Base-by-base conservation (phyloP, 2,329 filamentous ascomycete species). In the Cercospora canescens region DNA sequence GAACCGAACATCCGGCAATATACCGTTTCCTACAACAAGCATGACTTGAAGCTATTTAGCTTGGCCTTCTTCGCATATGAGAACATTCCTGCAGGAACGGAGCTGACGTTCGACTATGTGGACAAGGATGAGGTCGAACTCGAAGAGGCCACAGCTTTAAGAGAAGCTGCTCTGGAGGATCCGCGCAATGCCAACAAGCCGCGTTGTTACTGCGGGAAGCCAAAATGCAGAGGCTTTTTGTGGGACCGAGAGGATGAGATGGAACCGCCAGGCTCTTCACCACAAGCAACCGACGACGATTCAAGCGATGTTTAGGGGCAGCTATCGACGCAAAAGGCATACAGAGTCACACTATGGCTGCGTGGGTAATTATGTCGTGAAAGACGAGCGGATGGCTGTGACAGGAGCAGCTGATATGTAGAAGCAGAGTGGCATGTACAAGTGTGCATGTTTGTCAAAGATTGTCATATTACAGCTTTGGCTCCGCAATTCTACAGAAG, bases 101-200 rank as follows among this genome's bases (percentile, higher is more conserved):
- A 95, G 76, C 78, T 95, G 34, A 93, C 90, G 0, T 94, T 95
- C 75, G 91, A 94, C 73, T 95, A 95, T 72, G 83, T 91, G 6
- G 89, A 91, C 70, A 88, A 88, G 8, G 83, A 87, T 26, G 85
- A 86, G 45, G 73, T 74, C 9, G 75, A 76, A 35, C 71, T 74
- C n/a, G 76, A 77, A n/a, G 72, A 73, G 4, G 70, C 73, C 3
- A 60, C 72, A 37, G 24, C 39, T 14, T 56, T 56, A 21, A 74
- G 77, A 11, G 69, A 74, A 8, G 81, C 81, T 21, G 76, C 81
- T 28, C 79, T 81, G 12, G 79, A 81, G 34, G 83, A 86, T 63
- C 83, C 84, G 1, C 81, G 84, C 2, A 82, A 87, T 34, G 80
- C 80, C 57, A 79, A 73, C 39, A 75, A 69, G 48, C 70, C 80